Conservation (phyloP, 768 basidiomycete species). For the Xanthoconium stramineum region DNA sequence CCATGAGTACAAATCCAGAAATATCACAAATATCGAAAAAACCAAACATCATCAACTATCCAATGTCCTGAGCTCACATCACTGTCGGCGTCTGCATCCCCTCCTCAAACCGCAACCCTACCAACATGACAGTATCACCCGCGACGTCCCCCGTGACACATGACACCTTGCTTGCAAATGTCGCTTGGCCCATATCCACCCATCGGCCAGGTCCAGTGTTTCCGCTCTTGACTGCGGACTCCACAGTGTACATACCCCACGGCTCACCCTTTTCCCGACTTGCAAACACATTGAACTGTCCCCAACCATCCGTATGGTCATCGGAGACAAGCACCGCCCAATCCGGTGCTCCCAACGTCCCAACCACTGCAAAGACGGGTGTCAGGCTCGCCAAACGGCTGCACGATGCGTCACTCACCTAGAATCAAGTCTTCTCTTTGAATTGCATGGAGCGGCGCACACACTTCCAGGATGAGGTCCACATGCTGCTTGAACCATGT, state of each 20-base stretch:
- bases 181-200: slow-evolving; percentile 35
- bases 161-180: slow-evolving; percentile 56
- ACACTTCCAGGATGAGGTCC: slow-evolving; percentile 57
- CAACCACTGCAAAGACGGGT: slow-evolving; percentile 47
- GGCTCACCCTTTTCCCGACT: slow-evolving; percentile 47
- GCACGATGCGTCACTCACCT: slow-evolving; percentile 20
- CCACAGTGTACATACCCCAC: slow-evolving; percentile 73
- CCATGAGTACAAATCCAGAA: slow-evolving; percentile 15
- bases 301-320: slow-evolving; percentile 59
- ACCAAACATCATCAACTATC: background rate
- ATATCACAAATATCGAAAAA: background rate
- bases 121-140: slow-evolving; percentile 57
- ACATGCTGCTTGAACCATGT: slow-evolving; percentile 74
- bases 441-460: slow-evolving; percentile 43
- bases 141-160: slow-evolving; percentile 22
- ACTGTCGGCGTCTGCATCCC: slow-evolving; percentile 58
- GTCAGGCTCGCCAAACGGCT: background rate
- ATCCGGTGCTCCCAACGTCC: slow-evolving; percentile 65
- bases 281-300: slow-evolving; percentile 69
- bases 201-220: slow-evolving; percentile 47
- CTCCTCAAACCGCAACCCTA: slow-evolving; percentile 62
- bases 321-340: slow-evolving; percentile 78
- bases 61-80: slow-evolving; percentile 22
- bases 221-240: slow-evolving; percentile 42
- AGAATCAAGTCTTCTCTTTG: slow-evolving; percentile 59